Evolutionary conservation across 1,139 yeast genomes (phyloP).

Genomic region (Komagataea norvegica): DNA sequence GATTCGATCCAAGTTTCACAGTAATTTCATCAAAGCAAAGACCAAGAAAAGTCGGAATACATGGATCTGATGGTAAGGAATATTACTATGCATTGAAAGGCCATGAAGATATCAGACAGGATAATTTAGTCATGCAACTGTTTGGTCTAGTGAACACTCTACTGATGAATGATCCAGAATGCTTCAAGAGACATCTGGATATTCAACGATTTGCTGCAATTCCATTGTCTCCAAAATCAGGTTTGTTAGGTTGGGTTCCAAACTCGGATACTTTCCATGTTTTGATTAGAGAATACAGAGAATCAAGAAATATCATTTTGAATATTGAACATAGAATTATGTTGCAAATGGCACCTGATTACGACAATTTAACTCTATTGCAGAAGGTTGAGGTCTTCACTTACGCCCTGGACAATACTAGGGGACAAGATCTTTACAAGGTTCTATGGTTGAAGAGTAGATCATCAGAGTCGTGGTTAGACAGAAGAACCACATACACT

Average conservation of each 20-base stretch:
- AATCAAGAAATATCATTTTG: conserved; percentile 79
- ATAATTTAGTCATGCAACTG: conserved; percentile 94
- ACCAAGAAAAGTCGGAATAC: conserved; percentile 75
- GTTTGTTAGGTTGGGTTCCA: conserved; percentile 94
- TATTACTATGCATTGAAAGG: conserved; percentile 83
- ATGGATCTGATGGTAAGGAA: conserved; percentile 89
- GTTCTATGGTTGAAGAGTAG: conserved; percentile 95
- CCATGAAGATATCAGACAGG: conserved; percentile 97
- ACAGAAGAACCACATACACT: conserved; percentile 92
- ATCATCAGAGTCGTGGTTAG: conserved; percentile 97
- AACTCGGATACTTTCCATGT: conserved; percentile 96
- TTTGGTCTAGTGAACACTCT: conserved; percentile 93
- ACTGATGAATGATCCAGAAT: conserved; percentile 85
- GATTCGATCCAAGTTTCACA: conserved; percentile 76
- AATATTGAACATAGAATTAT: conserved; percentile 93
- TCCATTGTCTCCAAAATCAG: conserved; percentile 96
- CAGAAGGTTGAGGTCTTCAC: conserved; percentile 97
- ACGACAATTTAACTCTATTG: conserved; percentile 78
- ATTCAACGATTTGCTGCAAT: conserved; percentile 90
- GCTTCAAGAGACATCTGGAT: conserved; percentile 92
- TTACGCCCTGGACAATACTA: conserved; percentile 88
- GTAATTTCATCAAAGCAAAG: conserved; percentile 97
- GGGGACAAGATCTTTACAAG: conserved; percentile 94
- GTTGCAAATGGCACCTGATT: conserved; percentile 98
- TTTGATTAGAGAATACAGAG: conserved; percentile 86